Conservation (phyloP, 768 basidiomycete genomes). For the Dioszegia crocea region DNA sequence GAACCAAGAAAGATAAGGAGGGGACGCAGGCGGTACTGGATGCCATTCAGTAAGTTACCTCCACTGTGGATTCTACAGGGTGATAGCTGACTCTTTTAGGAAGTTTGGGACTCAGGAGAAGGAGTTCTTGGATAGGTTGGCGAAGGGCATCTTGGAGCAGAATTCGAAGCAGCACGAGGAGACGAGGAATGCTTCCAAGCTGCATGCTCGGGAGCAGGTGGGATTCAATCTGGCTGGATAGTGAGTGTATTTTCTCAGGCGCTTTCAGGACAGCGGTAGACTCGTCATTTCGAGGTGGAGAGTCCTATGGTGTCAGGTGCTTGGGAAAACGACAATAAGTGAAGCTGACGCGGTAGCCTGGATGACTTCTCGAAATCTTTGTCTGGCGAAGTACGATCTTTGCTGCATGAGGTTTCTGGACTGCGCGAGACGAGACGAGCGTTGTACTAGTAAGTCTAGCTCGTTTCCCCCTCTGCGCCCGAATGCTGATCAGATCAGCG, state of each 20-base stretch:
- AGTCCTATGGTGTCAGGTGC: too few relatives aligned
- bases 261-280: too few relatives aligned
- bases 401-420: conserved; percentile 49
- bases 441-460: conserved; percentile 45
- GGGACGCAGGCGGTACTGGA: conserved; percentile 48
- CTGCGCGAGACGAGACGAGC: conserved; percentile 45
- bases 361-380: conserved; percentile 50
- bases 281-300: too few relatives aligned
- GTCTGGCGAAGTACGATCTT: conserved; percentile 44
- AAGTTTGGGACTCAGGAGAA: conserved; percentile 38
- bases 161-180: conserved; percentile 46
- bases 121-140: conserved; percentile 45
- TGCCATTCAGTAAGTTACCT: conserved; percentile 42
- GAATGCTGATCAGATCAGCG: conserved; percentile 24
- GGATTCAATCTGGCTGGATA: conserved; percentile 50
- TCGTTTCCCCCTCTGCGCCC: too few relatives aligned
- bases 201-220: conserved; percentile 46
- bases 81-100: background rate
- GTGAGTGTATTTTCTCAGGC: conserved; percentile 23
- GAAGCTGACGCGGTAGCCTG: conserved; percentile 22
- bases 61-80: too few relatives aligned
- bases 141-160: conserved; percentile 47
- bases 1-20: conserved; percentile 38
- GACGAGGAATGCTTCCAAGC: conserved; percentile 40
- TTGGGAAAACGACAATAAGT: too few relatives aligned